Evolutionary conservation across 2,329 filamentous ascomycete species (phyloP), one percentile per base, ranked within the genome.

Genomic region (Apiospora aurea): DNA sequence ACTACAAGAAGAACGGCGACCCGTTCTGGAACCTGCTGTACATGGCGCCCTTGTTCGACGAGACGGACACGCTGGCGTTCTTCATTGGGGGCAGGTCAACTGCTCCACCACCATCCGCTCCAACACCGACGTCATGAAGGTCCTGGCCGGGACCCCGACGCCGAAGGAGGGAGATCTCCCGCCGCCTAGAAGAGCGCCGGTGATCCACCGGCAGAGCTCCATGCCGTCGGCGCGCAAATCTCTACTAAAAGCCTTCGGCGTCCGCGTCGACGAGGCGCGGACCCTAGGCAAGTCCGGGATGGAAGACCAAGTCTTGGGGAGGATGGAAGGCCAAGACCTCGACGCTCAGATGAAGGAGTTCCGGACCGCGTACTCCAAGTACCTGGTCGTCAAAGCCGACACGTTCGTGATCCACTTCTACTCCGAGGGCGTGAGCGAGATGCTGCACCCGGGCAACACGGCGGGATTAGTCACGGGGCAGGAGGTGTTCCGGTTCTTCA

Each of bases 1-100:
- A 87, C 73, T 84, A 87, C 74, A 82, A 81, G 71, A 86, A 86
- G 72, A 84, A 84, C 71, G 85, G 84, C 16, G 82, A 85, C 49
- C 85, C 86, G 0, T 88, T 87, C 74, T 88, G 86, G 87, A 85
- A 86, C 43, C 43, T 73, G 49, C 68, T 73, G 4, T 73, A 69
- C 44, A 68, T 73, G 64, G 72, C 70, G 26, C 84, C 84, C 0
- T 74, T 86, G 4, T 78, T 80, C 66, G 81, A 85, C 72, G 79
- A 77, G 8, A 72, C 75, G 18, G 84, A 83, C 7, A 79, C 80
- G 6, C 75, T 83, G 0, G 76, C 73, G 0, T 85, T 83, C 76
- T 85, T 83, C 75, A 77, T 86, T 11, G 84, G 84, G 84, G 82
- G 1, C 84, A 86, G 72, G 82, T 85, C 67, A 85, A 86, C 72